Evolutionary conservation across 176 grass and related monocot species (phyloP).

Genomic region (Aegilops umbellulata): DNA sequence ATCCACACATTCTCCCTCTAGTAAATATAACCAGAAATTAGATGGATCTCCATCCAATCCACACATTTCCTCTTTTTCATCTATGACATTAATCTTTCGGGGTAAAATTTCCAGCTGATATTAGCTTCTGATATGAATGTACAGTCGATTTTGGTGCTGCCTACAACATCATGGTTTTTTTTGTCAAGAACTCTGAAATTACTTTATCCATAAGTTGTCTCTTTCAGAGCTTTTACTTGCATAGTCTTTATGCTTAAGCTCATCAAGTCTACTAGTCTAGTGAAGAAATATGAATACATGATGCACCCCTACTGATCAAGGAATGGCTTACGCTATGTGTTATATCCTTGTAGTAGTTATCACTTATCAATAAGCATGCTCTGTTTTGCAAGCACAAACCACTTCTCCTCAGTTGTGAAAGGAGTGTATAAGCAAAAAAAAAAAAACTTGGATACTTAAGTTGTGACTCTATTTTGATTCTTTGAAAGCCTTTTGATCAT

Average conservation of each 20-base stretch:
- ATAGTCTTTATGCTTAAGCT: constrained; percentile 44
- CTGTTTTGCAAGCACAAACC: constrained; percentile 60
- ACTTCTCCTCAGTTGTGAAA: constrained; percentile 74
- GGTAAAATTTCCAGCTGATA: constrained; percentile 59
- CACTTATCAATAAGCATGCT: constrained; percentile 5
- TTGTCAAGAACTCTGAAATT: constrained; percentile 51
- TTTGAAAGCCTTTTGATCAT: constrained; percentile 64
- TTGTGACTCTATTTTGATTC: constrained; percentile 51
- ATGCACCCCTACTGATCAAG: constrained; percentile 70
- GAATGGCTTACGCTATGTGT: constrained; percentile 43
- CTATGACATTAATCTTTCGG: constrained; percentile 10
- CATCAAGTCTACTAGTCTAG: constrained; percentile 27
- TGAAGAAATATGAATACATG: constrained; percentile 28
- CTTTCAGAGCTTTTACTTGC: constrained; percentile 30
- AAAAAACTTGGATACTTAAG: constrained; percentile 10
- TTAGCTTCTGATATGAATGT: constrained; percentile 39
- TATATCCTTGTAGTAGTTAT: constrained; percentile 23
- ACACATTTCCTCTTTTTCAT: not conserved
- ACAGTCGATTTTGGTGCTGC: not conserved
- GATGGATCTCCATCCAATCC: constrained; percentile 58
- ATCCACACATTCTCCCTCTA: no score
- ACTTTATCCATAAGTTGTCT: not conserved
- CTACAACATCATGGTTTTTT: constrained; percentile 22
- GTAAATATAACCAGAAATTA: constrained; percentile 66
- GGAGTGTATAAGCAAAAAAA: constrained; percentile 72